Evolutionary conservation across 1,139 yeast species (phyloP), one percentile per base, ranked within the genome.

Genomic region (Kodamaea fungicola): DNA sequence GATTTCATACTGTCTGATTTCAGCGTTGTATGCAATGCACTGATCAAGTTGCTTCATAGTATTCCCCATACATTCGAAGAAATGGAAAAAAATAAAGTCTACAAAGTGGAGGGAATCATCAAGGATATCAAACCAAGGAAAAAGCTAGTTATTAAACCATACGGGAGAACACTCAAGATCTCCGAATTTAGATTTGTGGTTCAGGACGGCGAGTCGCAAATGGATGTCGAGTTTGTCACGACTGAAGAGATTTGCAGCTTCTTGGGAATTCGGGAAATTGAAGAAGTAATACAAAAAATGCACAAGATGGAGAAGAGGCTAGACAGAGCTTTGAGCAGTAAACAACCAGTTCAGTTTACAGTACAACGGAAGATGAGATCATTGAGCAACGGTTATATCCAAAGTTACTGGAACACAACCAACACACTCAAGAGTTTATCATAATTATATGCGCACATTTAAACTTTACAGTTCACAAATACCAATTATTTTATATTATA

Each of bases 81-180:
- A 7, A 42, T 49, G 7, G 41, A 41, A 2, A 51, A 43, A 23
- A 38, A 39, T 12, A 38, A 40, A n/a, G 34, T 45, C 2, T 59
- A 49, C 42, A 58, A 55, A 31, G 36, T 59, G 6, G 42, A 45
- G 6, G 61, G 53, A 2, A 44, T 28, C 27, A 22, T 62, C 2
- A 31, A 38, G 10, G 57, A 56, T 9, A 37, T 47, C 28, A 27
- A 47, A 4, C 64, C 65, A 2, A 22, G 37, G n/a, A 41, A 41
- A 7, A 48, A 52, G 3, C 52, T 64, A 22, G 44, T 60, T 2
- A 46, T 66, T 8, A 61, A 59, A 37, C 71, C 70, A 1, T 60
- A 49, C 35, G 46, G 48, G 6, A 44, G 67, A 25, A 61, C 70
- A 1, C 35, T 63, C 12, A 63, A 63, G 37, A 44, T 61, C 2